Evolutionary conservation across 106 monocot species (phyloP), one percentile per base, ranked within the genome.

Genomic region (Chionographis japonica): DNA sequence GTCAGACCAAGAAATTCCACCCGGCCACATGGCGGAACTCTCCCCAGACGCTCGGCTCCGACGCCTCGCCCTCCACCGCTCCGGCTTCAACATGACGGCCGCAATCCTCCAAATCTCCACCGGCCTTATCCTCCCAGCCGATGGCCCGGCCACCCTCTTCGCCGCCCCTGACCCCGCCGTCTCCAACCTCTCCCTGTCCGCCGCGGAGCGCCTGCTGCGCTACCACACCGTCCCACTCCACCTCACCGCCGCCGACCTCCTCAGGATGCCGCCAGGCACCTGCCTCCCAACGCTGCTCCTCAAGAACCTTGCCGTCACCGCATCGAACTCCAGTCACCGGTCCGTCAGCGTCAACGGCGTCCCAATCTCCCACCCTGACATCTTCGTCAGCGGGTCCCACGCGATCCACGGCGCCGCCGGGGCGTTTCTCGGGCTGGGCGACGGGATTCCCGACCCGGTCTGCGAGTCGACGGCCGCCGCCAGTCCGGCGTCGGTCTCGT

Each of bases 41-140:
- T 37, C 43, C 20, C 46, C 64, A 7, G 66, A 51, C 36, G 66
- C 50, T 3, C 27, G 27, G 1, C 27, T 27, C 27, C 27, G 27
- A 27, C 37, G 13, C 16, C 27, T 37, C 52, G 15, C 7, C 15
- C 67, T 46, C 53, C 49, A 11, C 7, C 42, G 8, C 50, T 19
- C 67, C 54, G 67, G 67, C 12, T 67, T 39, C 67, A 53, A 40
- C 16, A 37, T 67, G 37, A 16, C 67, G 3, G 67, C 67, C 14
- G 54, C 67, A 2, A 9, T 55, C 35, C 59, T 70, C 42, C 59
- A 58, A 10, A 14, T 58, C 14, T 70, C 59, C 43, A 46, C 46
- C 4, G 37, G 3, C 18, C 4, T 13, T 15, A 18, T 58, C 15
- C 20, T 58, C 40, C 69, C 43, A 4, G 12, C 58, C 54, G 6